phyloP scores from a whole-genome alignment of 441 rosid species.

The Corymbia citriodora region DNA sequence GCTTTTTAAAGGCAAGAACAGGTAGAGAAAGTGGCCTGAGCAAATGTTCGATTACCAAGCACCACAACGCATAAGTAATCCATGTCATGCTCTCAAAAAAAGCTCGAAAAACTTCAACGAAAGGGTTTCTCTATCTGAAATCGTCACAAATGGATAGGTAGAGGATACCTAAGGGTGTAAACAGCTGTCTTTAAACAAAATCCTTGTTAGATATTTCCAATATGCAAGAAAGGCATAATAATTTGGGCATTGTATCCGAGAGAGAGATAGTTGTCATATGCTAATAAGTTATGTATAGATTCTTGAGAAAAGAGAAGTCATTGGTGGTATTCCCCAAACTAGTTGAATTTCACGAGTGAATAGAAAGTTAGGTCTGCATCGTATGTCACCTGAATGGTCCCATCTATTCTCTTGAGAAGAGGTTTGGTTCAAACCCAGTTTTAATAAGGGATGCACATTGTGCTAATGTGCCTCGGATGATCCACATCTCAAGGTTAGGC shows the following conservation, averaged over 20 bases:
- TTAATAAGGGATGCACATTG: background rate
- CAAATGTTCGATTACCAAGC: background rate
- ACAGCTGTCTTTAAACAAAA: background rate
- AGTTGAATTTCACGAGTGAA: background rate
- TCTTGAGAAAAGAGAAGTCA: conserved; percentile 15
- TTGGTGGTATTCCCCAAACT: too few relatives aligned
- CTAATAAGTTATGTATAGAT: conserved; percentile 11
- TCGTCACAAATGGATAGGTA: background rate
- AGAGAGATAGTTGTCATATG: conserved; percentile 13
- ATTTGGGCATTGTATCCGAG: background rate
- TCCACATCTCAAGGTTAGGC: background rate
- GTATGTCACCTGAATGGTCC: background rate
- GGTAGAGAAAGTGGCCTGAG: background rate
- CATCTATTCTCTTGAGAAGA: background rate
- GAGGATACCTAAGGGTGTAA: background rate
- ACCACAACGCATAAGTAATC: background rate
- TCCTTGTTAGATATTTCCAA: too few relatives aligned
- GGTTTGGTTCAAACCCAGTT: background rate
- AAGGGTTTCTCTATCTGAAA: background rate
- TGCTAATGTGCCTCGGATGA: background rate
- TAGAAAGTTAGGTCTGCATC: background rate
- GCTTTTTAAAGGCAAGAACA: background rate
- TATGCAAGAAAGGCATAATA: too few relatives aligned
- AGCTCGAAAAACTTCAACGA: background rate
- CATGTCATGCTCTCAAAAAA: background rate